Conservation (phyloP, 345 rosid genomes). For the Pelargonium nanum region DNA sequence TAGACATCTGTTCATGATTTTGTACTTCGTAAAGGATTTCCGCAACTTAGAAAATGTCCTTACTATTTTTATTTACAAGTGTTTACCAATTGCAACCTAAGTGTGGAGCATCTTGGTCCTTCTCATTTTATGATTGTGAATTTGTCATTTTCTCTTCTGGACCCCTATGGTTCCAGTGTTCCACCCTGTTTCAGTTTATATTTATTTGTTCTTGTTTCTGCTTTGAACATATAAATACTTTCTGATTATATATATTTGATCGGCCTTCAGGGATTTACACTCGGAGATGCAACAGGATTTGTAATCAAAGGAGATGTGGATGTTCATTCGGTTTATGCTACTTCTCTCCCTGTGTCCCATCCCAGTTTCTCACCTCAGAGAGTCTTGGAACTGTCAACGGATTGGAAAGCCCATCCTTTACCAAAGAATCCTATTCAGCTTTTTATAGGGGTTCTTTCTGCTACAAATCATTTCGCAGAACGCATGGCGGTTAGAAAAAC, state of each 20-base stretch:
- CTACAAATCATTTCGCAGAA: conserved; percentile 93
- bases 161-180: neutral
- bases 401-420: conserved; percentile 71
- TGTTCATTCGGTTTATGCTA: conserved; percentile 78
- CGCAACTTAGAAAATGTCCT: neutral
- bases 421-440: conserved; percentile 42
- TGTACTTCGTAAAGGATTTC: neutral
- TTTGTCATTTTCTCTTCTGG: neutral
- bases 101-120: neutral
- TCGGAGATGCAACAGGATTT: conserved; percentile 90
- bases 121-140: neutral
- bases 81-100: neutral
- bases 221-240: neutral
- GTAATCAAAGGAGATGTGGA: conserved; percentile 75
- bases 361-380: conserved; percentile 87
- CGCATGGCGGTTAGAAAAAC: conserved; percentile 98
- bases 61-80: neutral
- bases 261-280: conserved; percentile 69
- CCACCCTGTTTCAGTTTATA: neutral
- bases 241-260: neutral
- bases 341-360: conserved; percentile 86
- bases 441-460: conserved; percentile 83
- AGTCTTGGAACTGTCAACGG: conserved; percentile 68
- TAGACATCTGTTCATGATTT: neutral
- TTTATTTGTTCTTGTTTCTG: neutral